Percentiles rank a stretch among this genome's conserved stretches.
Conservation (phyloP, 192 early-diverging fungal species). For the Phlyctochytrium bullatum region DNA sequence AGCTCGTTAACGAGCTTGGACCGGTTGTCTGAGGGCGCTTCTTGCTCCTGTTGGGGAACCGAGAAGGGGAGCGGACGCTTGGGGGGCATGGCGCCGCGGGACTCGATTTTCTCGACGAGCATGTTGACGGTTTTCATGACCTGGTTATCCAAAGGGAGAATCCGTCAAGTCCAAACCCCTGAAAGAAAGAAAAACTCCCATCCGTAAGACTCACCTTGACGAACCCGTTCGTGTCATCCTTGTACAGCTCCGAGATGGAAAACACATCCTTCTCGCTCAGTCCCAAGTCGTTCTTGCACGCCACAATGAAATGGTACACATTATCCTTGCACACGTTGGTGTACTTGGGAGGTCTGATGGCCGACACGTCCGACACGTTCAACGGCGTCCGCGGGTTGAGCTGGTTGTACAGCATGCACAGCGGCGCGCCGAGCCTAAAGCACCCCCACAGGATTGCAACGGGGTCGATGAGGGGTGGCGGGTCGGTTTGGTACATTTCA, state of each 20-base stretch:
- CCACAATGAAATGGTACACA: slow-evolving; percentile 84
- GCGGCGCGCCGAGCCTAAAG: slow-evolving; percentile 47
- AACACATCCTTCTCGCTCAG: slow-evolving; percentile 69
- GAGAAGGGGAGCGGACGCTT: slow-evolving; percentile 44
- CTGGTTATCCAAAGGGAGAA: slow-evolving; percentile 30
- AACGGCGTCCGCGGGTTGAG: slow-evolving; percentile 30
- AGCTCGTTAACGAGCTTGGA: slow-evolving; percentile 84
- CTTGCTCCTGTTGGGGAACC: slow-evolving; percentile 10
- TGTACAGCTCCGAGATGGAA: slow-evolving; percentile 82
- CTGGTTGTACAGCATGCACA: slow-evolving; percentile 52
- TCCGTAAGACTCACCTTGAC: slow-evolving; percentile 77
- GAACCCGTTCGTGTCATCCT: slow-evolving; percentile 95
- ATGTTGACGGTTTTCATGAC: slow-evolving; percentile 80
- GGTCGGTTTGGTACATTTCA: slow-evolving; percentile 11
- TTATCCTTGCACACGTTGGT: slow-evolving; percentile 75
- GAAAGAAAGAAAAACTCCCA: slow-evolving; percentile 2
- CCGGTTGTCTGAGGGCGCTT: slow-evolving; percentile 77
- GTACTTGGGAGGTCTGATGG: slow-evolving; percentile 19
- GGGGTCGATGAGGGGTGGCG: slow-evolving; percentile 30
- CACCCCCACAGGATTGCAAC: slow-evolving; percentile 44
- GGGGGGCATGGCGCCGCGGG: slow-evolving; percentile 57
- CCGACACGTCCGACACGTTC: slow-evolving; percentile 36
- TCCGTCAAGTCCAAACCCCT: background rate
- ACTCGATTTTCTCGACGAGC: slow-evolving; percentile 78
- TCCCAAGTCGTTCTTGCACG: slow-evolving; percentile 47